Conservation (phyloP, 306 rosid species). For the Corylus americana region DNA sequence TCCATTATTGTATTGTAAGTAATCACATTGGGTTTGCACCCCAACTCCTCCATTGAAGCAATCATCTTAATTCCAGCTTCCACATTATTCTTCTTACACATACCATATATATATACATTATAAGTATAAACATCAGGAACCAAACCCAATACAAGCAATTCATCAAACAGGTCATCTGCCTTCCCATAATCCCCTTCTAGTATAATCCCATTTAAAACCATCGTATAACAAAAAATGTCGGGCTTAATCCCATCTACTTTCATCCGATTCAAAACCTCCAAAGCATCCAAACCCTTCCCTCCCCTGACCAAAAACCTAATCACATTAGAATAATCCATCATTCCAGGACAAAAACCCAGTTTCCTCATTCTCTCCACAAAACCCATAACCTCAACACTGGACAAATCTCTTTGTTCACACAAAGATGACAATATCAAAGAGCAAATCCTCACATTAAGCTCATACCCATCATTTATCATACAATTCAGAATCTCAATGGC, state of each 20-base stretch:
- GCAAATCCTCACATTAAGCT: constrained; percentile 49
- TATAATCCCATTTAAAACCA: constrained; percentile 59
- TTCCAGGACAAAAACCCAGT: constrained; percentile 59
- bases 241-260: constrained; percentile 66
- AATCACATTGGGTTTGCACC: constrained; percentile 68
- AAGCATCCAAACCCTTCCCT: constrained; percentile 54
- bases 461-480: constrained; percentile 65
- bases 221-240: constrained; percentile 72
- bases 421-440: constrained; percentile 63
- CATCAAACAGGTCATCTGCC: constrained; percentile 69
- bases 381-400: constrained; percentile 44
- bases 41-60: constrained; percentile 62
- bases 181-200: constrained; percentile 42
- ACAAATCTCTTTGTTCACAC: constrained; percentile 41
- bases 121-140: constrained; percentile 70
- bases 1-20: constrained; percentile 65
- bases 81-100: constrained; percentile 62
- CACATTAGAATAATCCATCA: constrained; percentile 59
- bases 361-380: constrained; percentile 56
- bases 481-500: constrained; percentile 58
- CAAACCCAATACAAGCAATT: constrained; percentile 71
- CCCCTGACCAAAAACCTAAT: constrained; percentile 58
- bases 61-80: constrained; percentile 49
- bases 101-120: constrained; percentile 64
- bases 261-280: constrained; percentile 52